phyloP scores from a whole-genome alignment of 345 rosid species.

The Eucalyptus curtisii region DNA sequence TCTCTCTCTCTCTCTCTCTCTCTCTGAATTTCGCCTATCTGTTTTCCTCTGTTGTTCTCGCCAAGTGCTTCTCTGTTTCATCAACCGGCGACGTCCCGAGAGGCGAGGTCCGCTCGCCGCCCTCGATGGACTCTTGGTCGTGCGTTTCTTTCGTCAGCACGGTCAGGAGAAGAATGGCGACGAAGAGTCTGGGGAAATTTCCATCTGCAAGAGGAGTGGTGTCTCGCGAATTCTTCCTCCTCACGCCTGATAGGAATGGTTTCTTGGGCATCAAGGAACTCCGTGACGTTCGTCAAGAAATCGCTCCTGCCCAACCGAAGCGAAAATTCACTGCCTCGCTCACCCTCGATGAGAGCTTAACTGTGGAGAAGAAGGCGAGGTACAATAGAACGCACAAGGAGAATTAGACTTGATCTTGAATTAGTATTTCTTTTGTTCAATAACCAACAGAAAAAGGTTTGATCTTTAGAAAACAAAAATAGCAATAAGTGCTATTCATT shows the following conservation, averaged over 20 bases:
- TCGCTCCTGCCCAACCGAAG: neutral
- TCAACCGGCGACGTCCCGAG: neutral
- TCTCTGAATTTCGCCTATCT: no score
- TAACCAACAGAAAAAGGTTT: neutral
- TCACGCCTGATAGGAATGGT: neutral
- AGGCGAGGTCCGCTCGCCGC: neutral
- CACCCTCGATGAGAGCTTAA: neutral
- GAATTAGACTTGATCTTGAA: neutral
- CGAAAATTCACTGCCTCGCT: neutral
- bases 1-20: no score
- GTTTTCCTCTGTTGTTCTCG: no score
- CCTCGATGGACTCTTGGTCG: neutral
- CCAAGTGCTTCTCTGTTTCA: no score
- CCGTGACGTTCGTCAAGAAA: neutral
- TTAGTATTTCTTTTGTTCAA: neutral
- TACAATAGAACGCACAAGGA: neutral
- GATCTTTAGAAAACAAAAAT: neutral
- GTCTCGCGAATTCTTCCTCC: neutral
- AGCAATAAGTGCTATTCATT: neutral
- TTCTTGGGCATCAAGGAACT: neutral
- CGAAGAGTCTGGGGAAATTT: neutral
- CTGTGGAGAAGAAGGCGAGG: neutral
- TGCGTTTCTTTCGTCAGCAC: neutral
- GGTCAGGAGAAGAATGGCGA: neutral
- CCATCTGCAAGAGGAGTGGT: neutral